Conservation (phyloP, 1,284 basidiomycete genomes). For the Ganoderma leucocontextum region DNA sequence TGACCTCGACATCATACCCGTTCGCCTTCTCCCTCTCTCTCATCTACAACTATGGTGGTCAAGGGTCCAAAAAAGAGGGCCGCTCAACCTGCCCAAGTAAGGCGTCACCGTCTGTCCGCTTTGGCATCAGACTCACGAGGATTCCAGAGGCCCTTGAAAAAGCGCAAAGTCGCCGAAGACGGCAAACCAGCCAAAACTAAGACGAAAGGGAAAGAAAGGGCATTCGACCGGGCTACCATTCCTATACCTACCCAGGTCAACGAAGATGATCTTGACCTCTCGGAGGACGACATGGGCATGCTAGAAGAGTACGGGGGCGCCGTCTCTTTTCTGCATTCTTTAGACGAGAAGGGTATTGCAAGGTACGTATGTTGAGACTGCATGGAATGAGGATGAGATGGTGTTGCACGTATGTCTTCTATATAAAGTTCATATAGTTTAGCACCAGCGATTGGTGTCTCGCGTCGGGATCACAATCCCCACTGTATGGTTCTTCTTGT, state of each 20-base stretch:
- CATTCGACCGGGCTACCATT: slow-evolving; percentile 65
- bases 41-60: slow-evolving; percentile 29
- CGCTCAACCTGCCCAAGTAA: slow-evolving; percentile 34
- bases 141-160: slow-evolving; percentile 46
- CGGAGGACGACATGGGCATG: slow-evolving; percentile 69
- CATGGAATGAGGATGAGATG: background rate
- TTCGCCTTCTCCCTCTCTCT: background rate
- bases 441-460: background rate
- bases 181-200: slow-evolving; percentile 41
- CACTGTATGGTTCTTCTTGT: background rate
- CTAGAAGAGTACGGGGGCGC: slow-evolving; percentile 66
- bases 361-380: slow-evolving; percentile 53
- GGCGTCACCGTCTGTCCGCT: background rate
- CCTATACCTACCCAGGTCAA: slow-evolving; percentile 61
- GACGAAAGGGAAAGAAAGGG: slow-evolving; percentile 65
- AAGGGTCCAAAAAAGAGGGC: slow-evolving; percentile 35
- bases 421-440: background rate
- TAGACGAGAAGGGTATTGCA: slow-evolving; percentile 78
- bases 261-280: slow-evolving; percentile 56
- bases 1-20: background rate
- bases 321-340: slow-evolving; percentile 62
- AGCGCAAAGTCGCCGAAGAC: slow-evolving; percentile 43
- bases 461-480: background rate
- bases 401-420: background rate
- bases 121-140: background rate